Base-by-base conservation (phyloP, 148 eudicot species). In the Dianthus caryophyllus region DNA sequence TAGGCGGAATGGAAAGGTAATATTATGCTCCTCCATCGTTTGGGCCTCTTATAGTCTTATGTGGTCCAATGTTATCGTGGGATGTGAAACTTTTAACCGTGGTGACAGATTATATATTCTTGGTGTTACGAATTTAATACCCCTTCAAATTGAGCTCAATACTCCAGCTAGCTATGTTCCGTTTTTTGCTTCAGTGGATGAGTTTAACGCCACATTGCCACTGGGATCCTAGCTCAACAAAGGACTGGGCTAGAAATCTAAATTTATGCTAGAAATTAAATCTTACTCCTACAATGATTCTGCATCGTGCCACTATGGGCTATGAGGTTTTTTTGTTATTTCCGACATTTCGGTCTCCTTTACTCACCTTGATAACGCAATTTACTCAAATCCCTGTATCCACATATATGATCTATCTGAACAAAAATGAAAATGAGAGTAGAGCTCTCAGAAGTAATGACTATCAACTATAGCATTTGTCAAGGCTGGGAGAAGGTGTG, bases 1-100 rank as follows among this genome's bases (percentile, higher is more conserved):
- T 8, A 88, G 97, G 63, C 87, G 96, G 48, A 91, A 91, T 79
- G 97, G 96, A 56, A 91, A 91, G 96, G 97, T 91, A 73, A 39
- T 22, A 15, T 3, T 9, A 24, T 44, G 21, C 33, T 30, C 8
- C 24, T 9, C 2, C 57, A 24, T 63, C 26, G 8, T 10, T 36
- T 36, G 0, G 6, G 1, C 15, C 21, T 15, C 7, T 22, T 6
- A 24, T 25, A n/a, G n/a, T n/a, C n/a, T n/a, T n/a, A n/a, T 33
- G 33, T 30, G 22, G 62, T 30, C 14, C 43, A 31, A n/a, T 30
- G 33, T 55, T 16, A 26, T 55, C 26, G 9, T 55, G 31, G 52
- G 44, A 63, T 0, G 5, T 44, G 33, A 63, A 63, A 20, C 26
- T 63, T 44, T 27, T 21, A 14, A 20, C 29, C 20, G 0, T 20